These are phyloP conservation scores for Chlamydomonas asymmetrica DNA, from an alignment of 139 green algal genomes.

Conservation along the genomic window DNA sequence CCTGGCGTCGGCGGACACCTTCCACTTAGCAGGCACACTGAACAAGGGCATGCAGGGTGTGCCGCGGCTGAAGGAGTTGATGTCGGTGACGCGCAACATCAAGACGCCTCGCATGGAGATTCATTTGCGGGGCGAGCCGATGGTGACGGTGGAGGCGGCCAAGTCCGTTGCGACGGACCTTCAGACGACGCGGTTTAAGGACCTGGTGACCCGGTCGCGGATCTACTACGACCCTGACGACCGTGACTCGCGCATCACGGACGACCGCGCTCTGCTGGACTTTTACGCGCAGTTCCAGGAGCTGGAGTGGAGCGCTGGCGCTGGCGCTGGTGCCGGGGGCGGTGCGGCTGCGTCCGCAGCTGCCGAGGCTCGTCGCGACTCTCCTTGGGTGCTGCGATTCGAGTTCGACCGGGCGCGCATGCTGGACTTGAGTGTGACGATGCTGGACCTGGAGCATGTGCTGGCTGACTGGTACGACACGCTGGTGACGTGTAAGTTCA, in stretches of 20 bases:
- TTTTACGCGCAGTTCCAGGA: constrained; percentile 78
- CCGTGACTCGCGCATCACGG: constrained; percentile 74
- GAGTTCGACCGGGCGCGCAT: constrained; percentile 56
- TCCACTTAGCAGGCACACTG: constrained; percentile 82
- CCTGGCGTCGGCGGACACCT: constrained; percentile 63
- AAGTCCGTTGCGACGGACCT: constrained; percentile 79
- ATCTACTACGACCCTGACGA: constrained; percentile 48
- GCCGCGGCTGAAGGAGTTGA: constrained; percentile 94
- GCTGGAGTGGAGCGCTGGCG: not conserved
- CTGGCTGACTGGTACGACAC: constrained; percentile 79
- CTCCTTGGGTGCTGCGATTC: constrained; percentile 90
- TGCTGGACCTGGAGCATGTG: constrained; percentile 32
- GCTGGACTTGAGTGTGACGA: not conserved
- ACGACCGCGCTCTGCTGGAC: constrained; percentile 83
- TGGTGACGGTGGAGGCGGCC: constrained; percentile 62
- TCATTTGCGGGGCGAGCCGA: constrained; percentile 46
- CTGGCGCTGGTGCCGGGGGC: constrained; percentile 52
- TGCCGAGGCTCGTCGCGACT: constrained; percentile 66
- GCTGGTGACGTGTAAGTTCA: constrained; percentile 86
- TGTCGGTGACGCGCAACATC: constrained; percentile 95
- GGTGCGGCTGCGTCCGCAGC: constrained; percentile 61
- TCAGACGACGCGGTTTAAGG: constrained; percentile 89
- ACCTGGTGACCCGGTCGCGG: constrained; percentile 26
- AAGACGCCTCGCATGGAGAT: constrained; percentile 91
- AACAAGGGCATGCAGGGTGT: constrained; percentile 87